These are phyloP conservation scores for Alopecurus myosuroides DNA, from an alignment of 176 grass and related monocot genomes.

Conservation along the genomic window DNA sequence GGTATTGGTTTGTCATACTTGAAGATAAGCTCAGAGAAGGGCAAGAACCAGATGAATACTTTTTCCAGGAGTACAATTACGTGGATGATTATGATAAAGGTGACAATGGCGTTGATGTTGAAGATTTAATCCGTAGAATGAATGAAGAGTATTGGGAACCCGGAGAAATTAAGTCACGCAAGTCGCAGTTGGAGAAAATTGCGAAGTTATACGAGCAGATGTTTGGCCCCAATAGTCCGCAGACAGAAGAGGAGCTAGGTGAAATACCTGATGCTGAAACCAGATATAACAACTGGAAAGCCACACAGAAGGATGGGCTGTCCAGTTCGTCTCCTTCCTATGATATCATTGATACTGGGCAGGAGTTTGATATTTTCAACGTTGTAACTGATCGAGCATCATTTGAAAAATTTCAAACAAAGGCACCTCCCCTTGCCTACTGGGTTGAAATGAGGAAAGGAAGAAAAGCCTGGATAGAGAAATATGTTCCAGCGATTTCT, in stretches of 20 bases:
- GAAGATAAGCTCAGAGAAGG: conserved; percentile 91
- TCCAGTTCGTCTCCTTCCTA: conserved; percentile 31
- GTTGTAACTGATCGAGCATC: conserved; percentile 64
- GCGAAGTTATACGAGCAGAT: conserved; percentile 91
- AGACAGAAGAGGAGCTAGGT: conserved; percentile 83
- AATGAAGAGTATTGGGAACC: conserved; percentile 98
- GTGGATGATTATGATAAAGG: conserved; percentile 96
- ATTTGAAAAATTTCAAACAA: conserved; percentile 73
- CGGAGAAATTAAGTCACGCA: conserved; percentile 51
- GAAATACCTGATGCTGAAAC: conserved; percentile 79
- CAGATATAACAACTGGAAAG: conserved; percentile 82
- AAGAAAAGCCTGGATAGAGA: conserved; percentile 75
- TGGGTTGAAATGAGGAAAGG: conserved; percentile 96
- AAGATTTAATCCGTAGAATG: conserved; percentile 61
- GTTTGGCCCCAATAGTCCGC: conserved; percentile 87
- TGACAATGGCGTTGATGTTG: conserved; percentile 63
- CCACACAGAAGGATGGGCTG: conserved; percentile 34
- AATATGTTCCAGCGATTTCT: conserved; percentile 72
- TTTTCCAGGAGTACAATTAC: conserved; percentile 94
- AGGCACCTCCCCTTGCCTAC: conserved; percentile 76
- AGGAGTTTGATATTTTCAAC: conserved; percentile 57
- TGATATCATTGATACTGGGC: conserved; percentile 71
- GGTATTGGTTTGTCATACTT: conserved; percentile 88
- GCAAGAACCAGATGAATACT: conserved; percentile 83
- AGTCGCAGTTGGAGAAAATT: conserved; percentile 69